Conservation (phyloP, 148 eudicot species). For the Silene conica region DNA sequence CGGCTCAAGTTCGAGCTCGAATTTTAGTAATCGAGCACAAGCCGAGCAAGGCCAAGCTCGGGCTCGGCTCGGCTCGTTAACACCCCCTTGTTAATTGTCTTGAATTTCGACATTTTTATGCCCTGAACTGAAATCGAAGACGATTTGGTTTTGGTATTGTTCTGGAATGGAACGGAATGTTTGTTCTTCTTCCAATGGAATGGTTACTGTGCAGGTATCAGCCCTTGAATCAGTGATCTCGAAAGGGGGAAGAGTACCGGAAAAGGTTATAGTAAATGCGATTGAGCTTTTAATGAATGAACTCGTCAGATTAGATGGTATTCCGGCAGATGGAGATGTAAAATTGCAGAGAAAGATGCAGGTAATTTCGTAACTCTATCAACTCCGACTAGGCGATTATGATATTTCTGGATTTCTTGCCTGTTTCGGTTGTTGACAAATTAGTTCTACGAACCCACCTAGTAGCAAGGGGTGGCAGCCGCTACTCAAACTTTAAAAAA, state of each 20-base stretch:
- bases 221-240: slow-evolving; percentile 61
- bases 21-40: too few species aligned
- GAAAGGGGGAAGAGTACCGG: slow-evolving; percentile 67
- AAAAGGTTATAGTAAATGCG: slow-evolving; percentile 46
- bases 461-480: too few species aligned
- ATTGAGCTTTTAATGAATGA: slow-evolving; percentile 79
- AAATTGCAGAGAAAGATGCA: slow-evolving; percentile 84
- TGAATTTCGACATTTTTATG: slow-evolving; percentile 2
- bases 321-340: slow-evolving; percentile 64
- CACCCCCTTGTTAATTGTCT: too few species aligned
- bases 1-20: too few species aligned
- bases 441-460: too few species aligned
- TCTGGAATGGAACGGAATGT: background rate
- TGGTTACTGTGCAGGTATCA: slow-evolving; percentile 44
- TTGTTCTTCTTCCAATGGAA: background rate
- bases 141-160: background rate
- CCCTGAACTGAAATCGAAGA: slow-evolving; percentile 1
- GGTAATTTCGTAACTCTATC: slow-evolving; percentile 32
- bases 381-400: background rate
- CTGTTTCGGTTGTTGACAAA: background rate
- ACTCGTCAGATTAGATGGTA: slow-evolving; percentile 66
- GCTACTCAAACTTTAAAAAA: too few species aligned
- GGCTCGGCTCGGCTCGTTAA: too few species aligned
- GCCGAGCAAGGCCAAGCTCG: too few species aligned
- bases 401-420: too few species aligned